Base-by-base conservation (phyloP, 2,329 filamentous ascomycete species). In the Trichoderma sp. region DNA sequence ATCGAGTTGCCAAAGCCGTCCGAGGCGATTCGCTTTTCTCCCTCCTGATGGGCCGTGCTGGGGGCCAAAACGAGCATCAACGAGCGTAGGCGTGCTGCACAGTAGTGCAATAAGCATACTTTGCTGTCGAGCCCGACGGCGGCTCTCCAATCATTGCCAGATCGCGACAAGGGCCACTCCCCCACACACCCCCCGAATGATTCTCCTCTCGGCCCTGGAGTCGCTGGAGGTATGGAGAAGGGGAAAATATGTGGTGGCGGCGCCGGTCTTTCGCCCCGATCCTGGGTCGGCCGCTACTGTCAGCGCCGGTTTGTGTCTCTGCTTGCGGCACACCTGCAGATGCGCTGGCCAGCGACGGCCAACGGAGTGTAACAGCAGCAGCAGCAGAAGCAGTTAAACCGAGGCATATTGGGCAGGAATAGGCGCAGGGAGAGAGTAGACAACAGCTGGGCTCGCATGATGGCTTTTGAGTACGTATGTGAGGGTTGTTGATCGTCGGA, bases 291-390 rank as follows among this genome's bases (percentile, higher is more conserved):
- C 52, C 61, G 61, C 61, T 22, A 22, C 61, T 13, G 13, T 27
- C 61, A 65, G 52, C 52, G 61, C 61, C 61, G 61, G 35, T 35
- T 48, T 48, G 42, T 48, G 42, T 48, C 42, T 48, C 42, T 48
- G 42, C 42, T 22, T 48, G 22, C 42, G 42, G 42, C 42, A 48
- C 42, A 48, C 42, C 42, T 48, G 42, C 42, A 48, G 42, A n/a
- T 48, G 42, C 42, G 29, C 29, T 29, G 29, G 29, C 29, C 4
- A 29, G 29, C 4, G 19, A 3, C 42, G 42, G 42, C 42, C 19
- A 48, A 48, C 42, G 19, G 42, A 48, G 42, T 19, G 42, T n/a
- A 48, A 6, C 42, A 48, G 42, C 42, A 22, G 42, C 19, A 10
- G 10, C n/a, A n/a, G n/a, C n/a, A n/a, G n/a, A n/a, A n/a, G 19